Base-by-base conservation (phyloP, 345 rosid species). In the Eucalyptus coolabah region DNA sequence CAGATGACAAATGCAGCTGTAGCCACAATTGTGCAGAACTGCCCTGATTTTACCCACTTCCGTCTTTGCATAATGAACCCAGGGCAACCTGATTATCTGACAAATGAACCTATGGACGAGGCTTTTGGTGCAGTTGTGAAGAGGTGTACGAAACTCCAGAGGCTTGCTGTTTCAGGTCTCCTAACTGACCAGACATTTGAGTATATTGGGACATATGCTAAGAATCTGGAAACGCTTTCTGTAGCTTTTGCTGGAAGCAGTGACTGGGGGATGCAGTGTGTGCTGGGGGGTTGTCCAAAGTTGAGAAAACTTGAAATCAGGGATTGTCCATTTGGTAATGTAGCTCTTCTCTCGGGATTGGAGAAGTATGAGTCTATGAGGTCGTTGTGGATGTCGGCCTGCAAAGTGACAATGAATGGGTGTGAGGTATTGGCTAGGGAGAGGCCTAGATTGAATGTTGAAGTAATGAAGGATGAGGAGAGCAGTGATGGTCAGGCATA, bases 31-130 rank as follows among this genome's bases (percentile, higher is more conserved):
- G 96, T 94, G 81, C 92, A 89, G 87, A 95, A 95, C 92, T 94
- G 97, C 93, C 97, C 97, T 28, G 88, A 95, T 88, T 94, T 95
- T 90, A 95, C 97, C 8, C 97, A 95, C 54, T 95, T 95, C 87
- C 96, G 97, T 23, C 95, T 95, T 42, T 95, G 97, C 95, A 95
- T 95, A 86, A 95, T 95, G 96, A 93, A 90, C 89, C 97, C 96
- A 3, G 65, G 96, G 18, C 94, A 94, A 91, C 97, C 96, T 12
- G 97, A 95, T 93, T 88, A 95, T 88, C 32, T 90, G 34, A 95
- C 97, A 32, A 91, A 92, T 87, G 94, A 94, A 63, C 94, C 97
- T 34, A 93, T 95, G 95, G 97, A 95, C 19, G 97, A 95, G 92
- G 97, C 96, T 54, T 95, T 95, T 92, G 96, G 97, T 87, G 93